Conservation (phyloP, 192 early-diverging fungal genomes). For the Gamsiella multidivaricata region DNA sequence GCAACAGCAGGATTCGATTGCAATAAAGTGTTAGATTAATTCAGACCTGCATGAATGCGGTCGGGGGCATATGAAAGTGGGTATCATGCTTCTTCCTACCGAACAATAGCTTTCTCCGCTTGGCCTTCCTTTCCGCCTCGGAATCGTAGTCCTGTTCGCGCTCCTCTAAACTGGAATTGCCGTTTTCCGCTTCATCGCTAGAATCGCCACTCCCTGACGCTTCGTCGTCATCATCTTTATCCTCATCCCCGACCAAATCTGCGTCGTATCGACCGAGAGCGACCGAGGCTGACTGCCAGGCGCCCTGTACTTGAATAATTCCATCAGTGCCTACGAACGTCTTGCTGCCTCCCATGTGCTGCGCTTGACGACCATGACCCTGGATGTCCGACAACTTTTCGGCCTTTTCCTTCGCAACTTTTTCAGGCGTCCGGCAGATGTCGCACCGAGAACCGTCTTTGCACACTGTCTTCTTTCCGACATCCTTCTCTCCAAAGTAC, state of each 20-base stretch:
- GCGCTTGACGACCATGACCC: constrained; percentile 2
- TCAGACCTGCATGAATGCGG: too few relatives aligned
- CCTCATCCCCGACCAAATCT: constrained; percentile 20
- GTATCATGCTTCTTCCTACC: constrained; percentile 13
- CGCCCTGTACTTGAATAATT: constrained; percentile 27
- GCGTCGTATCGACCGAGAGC: constrained; percentile 40
- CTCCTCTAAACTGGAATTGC: background rate
- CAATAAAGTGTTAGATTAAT: too few relatives aligned
- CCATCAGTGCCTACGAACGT: constrained; percentile 27
- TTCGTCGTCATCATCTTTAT: background rate
- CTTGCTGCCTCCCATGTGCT: constrained; percentile 26
- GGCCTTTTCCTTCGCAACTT: constrained; percentile 27
- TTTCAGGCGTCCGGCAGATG: constrained; percentile 47
- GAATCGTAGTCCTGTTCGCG: constrained; percentile 29
- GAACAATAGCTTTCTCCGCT: constrained; percentile 49
- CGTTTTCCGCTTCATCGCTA: background rate
- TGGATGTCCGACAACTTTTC: constrained; percentile 13
- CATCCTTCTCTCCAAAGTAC: constrained; percentile 90
- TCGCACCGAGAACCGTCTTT: constrained; percentile 35
- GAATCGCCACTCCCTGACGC: background rate
- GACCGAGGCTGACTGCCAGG: constrained; percentile 15
- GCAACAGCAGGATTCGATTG: background rate
- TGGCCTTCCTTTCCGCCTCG: constrained; percentile 35
- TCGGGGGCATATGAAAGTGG: background rate
- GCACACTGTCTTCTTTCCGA: constrained; percentile 35